phyloP scores from a whole-genome alignment of 257 asterid species.

The Solanum clarkiae region DNA sequence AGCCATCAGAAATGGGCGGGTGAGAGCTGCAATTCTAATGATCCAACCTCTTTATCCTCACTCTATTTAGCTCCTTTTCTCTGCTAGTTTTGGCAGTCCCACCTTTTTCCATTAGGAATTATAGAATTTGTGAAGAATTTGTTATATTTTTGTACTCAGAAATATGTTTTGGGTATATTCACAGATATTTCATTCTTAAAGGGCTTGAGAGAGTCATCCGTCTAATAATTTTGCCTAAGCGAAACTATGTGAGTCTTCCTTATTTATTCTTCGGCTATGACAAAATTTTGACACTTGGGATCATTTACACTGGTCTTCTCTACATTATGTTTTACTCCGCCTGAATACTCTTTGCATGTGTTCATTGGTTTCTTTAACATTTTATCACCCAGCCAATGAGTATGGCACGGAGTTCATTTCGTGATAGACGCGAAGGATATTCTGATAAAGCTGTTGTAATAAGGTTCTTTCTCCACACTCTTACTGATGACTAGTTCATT shows the following conservation, averaged over 20 bases:
- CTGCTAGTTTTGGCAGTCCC: neutral
- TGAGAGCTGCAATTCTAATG: slow-evolving; percentile 18
- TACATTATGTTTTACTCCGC: neutral
- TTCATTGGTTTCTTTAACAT: slow-evolving; percentile 5
- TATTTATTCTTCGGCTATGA: neutral
- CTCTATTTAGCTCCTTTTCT: neutral
- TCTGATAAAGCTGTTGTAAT: slow-evolving; percentile 90
- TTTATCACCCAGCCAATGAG: slow-evolving; percentile 61
- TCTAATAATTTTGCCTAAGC: slow-evolving; percentile 71
- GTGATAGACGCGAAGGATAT: slow-evolving; percentile 80
- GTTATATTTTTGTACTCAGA: neutral
- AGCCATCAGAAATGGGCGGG: slow-evolving; percentile 99
- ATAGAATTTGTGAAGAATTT: neutral
- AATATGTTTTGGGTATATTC: neutral
- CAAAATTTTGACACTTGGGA: neutral
- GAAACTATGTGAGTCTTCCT: slow-evolving; percentile 51
- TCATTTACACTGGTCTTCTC: neutral
- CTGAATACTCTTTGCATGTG: neutral
- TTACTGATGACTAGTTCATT: neutral
- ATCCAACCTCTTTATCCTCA: neutral
- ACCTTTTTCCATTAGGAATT: neutral
- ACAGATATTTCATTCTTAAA: slow-evolving; percentile 84
- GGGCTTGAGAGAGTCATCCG: slow-evolving; percentile 94
- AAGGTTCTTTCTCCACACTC: slow-evolving; percentile 38
- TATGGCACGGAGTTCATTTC: slow-evolving; percentile 73